Base-by-base conservation (phyloP, 2,329 filamentous ascomycete genomes). In the Fusarium sublunatum region DNA sequence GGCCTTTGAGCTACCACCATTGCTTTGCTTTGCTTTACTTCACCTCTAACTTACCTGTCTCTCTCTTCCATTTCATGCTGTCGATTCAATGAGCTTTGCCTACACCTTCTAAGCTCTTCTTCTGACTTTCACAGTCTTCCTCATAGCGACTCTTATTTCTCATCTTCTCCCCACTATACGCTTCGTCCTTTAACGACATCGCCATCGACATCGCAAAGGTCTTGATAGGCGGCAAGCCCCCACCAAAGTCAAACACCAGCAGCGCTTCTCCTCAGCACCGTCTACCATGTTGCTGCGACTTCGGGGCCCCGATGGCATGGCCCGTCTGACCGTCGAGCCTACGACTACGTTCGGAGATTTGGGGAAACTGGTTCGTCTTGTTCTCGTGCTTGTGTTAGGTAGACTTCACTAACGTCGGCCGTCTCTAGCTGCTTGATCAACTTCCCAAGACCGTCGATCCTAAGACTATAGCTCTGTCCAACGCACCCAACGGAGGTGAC, bases 221-320 rank as follows among this genome's bases (percentile, higher is more conserved):
- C 26, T 41, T n/a, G 40, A 38, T 28, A 51, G 31, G 25, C 39
- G 48, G 24, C 38, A 35, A 55, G 36, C 52, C 62, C 63, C 63
- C 63, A 51, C 62, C 44, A 66, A 43, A 42, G 35, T 11, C 32
- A 22, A 42, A 45, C 40, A 26, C 53, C 34, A 49, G 38, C 60
- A 45, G 40, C 60, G 58, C 34, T 36, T 53, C 42, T 52, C 40
- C 10, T 22, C 22, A 25, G 44, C 40, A 53, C 42, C 39, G 24
- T 32, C 38, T 74, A 79, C 74, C 65, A 97, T 97, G 88, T 84
- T 97, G 73, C 82, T 97, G 53, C 88, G 93, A 76, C 91, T 97
- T 69, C 89, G 93, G 72, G 93, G 93, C 75, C 92, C 91, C 65
- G 93, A 97, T 80, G 95, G 95, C 80, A 95, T 95, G 83, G 89